Conservation (phyloP, 345 rosid species). For the Brassica carinata region DNA sequence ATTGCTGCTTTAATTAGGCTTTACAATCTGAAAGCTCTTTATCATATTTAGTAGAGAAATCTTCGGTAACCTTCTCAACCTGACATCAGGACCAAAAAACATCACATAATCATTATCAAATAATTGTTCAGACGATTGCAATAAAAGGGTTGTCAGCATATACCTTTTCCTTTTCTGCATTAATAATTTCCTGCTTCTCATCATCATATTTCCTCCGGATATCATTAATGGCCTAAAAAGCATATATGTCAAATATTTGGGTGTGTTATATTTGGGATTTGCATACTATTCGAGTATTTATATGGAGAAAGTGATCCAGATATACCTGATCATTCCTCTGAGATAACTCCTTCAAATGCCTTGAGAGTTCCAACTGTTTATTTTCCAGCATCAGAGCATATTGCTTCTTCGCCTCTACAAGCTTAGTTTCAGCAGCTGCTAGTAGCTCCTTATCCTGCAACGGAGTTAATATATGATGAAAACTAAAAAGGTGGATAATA, state of each 20-base stretch:
- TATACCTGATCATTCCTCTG: slow-evolving; percentile 87
- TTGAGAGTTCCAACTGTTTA: slow-evolving; percentile 78
- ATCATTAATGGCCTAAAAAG: slow-evolving; percentile 75
- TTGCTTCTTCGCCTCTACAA: slow-evolving; percentile 69
- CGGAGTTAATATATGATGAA: slow-evolving; percentile 24
- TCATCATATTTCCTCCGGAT: slow-evolving; percentile 79
- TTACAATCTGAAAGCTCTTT: slow-evolving; percentile 54
- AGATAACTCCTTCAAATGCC: slow-evolving; percentile 89
- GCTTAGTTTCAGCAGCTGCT: slow-evolving; percentile 65
- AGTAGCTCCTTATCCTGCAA: slow-evolving; percentile 68
- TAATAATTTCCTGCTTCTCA: slow-evolving; percentile 70
- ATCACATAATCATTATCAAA: slow-evolving; percentile 24
- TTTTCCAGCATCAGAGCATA: slow-evolving; percentile 77
- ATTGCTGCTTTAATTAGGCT: slow-evolving; percentile 60
- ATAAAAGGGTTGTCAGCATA: slow-evolving; percentile 42
- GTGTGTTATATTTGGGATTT: neutral
- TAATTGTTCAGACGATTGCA: slow-evolving; percentile 2
- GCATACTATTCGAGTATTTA: slow-evolving; percentile 12
- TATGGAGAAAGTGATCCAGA: slow-evolving; percentile 32
- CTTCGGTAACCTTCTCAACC: slow-evolving; percentile 58
- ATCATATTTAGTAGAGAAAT: slow-evolving; percentile 56
- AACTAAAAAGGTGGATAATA: slow-evolving; percentile 12
- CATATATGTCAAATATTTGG: slow-evolving; percentile 19
- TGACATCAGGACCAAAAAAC: slow-evolving; percentile 40
- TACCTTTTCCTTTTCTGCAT: slow-evolving; percentile 74